Conservation (phyloP, 192 early-diverging fungal species). For the Coemansia interrupta region DNA sequence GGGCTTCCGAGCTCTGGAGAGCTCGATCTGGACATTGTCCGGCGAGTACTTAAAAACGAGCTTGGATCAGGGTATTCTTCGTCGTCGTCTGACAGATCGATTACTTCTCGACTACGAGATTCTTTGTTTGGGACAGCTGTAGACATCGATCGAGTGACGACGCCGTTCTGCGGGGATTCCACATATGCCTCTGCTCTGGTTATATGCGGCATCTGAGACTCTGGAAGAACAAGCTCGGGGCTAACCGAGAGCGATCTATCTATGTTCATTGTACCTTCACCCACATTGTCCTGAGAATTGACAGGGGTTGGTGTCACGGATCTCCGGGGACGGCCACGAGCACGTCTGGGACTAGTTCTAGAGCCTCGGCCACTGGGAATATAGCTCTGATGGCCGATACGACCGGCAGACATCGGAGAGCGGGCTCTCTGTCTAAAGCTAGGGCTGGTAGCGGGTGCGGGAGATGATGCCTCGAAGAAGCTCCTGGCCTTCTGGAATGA, state of each 20-base stretch:
- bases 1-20: slow-evolving; percentile 8
- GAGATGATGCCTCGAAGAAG: slow-evolving; percentile 7
- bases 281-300: neutral
- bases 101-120: neutral
- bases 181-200: too few species aligned
- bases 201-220: neutral
- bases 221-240: neutral
- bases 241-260: neutral
- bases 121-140: neutral
- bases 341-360: slow-evolving; percentile 2
- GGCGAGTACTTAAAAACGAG: neutral
- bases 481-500: slow-evolving; percentile 5
- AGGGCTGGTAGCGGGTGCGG: neutral
- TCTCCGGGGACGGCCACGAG: neutral
- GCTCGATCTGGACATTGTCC: slow-evolving; percentile 3
- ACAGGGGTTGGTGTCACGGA: neutral
- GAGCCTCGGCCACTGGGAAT: neutral
- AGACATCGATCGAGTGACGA: too few species aligned
- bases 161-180: too few species aligned
- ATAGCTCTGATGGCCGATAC: neutral
- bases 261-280: neutral
- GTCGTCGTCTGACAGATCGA: slow-evolving; percentile 6
- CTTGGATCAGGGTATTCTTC: slow-evolving; percentile 16
- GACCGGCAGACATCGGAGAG: slow-evolving; percentile 1
- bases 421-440: neutral